Base-by-base conservation (phyloP, 179 eudicot genomes). In the Silene coronaria region DNA sequence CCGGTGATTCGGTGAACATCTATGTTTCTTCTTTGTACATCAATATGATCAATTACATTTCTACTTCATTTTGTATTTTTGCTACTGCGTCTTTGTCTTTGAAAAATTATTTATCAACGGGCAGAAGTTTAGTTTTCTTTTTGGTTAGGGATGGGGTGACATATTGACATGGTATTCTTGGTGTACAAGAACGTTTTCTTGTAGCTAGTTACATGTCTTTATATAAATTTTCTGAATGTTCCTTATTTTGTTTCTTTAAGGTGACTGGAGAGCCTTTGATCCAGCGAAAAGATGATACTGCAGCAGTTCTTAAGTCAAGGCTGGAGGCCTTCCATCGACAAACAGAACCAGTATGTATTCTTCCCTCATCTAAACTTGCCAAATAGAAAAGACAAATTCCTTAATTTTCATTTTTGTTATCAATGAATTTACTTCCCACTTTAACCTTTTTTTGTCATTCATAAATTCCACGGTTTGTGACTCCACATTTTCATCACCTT, bases 231-330 rank as follows among this genome's bases (percentile, higher is more conserved):
- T 26, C 28, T 48, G 55, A 30, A 22, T 19, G 71, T 16, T 78
- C 55, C 36, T 63, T 42, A 12, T 48, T 75, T 53, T 78, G 55
- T 63, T 51, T 63, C 63, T 72, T 80, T 27, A 70, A 91, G 96
- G 96, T 91, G 73, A 91, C 96, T n/a, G 91, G 96, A 75, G 96
- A 91, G 80, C 91, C 96, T 74, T 71, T 91, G 58, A 88, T 89
- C 80, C 96, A 91, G 86, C 89, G 91, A n/a, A 89, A 91, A 82
- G 96, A 91, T 89, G 96, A 91, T 74, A 91, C 96, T 16, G 90
- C 93, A 77, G 88, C 84, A 60, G 96, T 89, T 79, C 87, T 91
- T 67, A 91, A 88, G 85, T 89, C 96, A 27, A 86, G 96, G 86
- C 88, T 91, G 58, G 93, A 88, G 81, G 81, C 88, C 57, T 91